phyloP scores from a whole-genome alignment of 306 rosid species.

The Hippophae tibetana region DNA sequence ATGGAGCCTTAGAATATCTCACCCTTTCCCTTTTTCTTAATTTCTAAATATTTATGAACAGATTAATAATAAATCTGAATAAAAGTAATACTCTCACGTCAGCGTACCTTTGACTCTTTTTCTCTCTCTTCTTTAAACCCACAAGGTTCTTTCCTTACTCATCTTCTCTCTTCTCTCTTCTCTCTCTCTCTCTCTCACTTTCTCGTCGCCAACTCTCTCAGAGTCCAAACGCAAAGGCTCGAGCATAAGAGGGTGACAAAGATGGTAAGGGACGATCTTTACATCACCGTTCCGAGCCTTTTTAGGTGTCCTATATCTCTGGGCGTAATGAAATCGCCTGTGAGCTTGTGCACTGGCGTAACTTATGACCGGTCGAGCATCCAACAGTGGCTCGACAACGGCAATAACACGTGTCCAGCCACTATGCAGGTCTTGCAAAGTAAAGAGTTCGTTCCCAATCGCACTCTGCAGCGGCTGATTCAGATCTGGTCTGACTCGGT shows the following conservation, averaged over 20 bases:
- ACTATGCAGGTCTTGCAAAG: slow-evolving; percentile 82
- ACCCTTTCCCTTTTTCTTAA: too few species aligned
- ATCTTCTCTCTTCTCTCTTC: too few species aligned
- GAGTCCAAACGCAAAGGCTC: background rate
- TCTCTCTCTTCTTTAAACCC: too few species aligned
- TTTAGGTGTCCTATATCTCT: slow-evolving; percentile 84
- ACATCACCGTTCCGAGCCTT: slow-evolving; percentile 58
- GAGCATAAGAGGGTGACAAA: slow-evolving; percentile 3
- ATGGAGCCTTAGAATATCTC: too few species aligned
- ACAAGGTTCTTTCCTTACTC: too few species aligned
- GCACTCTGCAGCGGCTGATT: slow-evolving; percentile 73
- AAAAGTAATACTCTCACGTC: too few species aligned
- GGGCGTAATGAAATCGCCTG: slow-evolving; percentile 91
- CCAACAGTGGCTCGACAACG: slow-evolving; percentile 93
- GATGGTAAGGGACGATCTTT: slow-evolving; percentile 72
- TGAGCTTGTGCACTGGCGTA: slow-evolving; percentile 84
- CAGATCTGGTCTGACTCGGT: slow-evolving; percentile 87
- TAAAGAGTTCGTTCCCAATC: slow-evolving; percentile 75
- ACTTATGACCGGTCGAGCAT: slow-evolving; percentile 94
- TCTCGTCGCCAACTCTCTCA: background rate
- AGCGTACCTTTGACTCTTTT: too few species aligned
- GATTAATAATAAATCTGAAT: too few species aligned
- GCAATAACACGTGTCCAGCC: slow-evolving; percentile 90
- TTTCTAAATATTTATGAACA: too few species aligned
- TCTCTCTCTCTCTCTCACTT: too few species aligned